Evolutionary conservation across 1,139 yeast genomes (phyloP), one percentile per base, ranked within the genome.

Genomic region (Pichia sp.): DNA sequence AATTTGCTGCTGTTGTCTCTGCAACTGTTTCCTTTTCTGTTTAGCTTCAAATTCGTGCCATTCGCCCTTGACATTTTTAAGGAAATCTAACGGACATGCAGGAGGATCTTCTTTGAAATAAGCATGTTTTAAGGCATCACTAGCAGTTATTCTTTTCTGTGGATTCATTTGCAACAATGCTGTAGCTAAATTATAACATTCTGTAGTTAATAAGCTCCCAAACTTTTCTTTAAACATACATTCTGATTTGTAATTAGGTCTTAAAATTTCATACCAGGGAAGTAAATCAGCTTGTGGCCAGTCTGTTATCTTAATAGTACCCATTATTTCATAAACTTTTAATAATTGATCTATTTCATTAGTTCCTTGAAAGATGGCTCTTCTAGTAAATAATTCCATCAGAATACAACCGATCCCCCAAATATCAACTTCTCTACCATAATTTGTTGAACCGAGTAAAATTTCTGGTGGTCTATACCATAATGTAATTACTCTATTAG

Each of bases 381-480:
- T 66, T 54, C 80, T 78, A 3, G 82, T 76, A 60, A 87, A 89
- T 37, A 92, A 64, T 60, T 92, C 98, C 27, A 89, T 74, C 49
- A 92, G 68, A 35, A 92, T 70, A 67, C 98, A 92, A 2, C 98
- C 98, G 53, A 89, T 82, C 0, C 98, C 97, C 98, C 98, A 92
- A 52, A 89, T 82, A 63, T 92, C 98, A 11, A 92, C 94, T 55
- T 87, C 96, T 37, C 90, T 69, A 0, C 94, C 94, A 64, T 92
- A 92, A 49, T 81, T 82, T 0, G 97, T 90, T 0, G 95, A 81
- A 2, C 98, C 98, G 45, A 92, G 64, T 36, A 92, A 68, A 37
- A 92, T 73, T 64, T 92, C 98, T 0, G 98, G 98, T 1, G 98
- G 98, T 50, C 98, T 74, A 63, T 92, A 92, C 98, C 98, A 92